Evolutionary conservation across 768 basidiomycete genomes (phyloP), one percentile per base, ranked within the genome.

Genomic region (Trametopsis cervina): DNA sequence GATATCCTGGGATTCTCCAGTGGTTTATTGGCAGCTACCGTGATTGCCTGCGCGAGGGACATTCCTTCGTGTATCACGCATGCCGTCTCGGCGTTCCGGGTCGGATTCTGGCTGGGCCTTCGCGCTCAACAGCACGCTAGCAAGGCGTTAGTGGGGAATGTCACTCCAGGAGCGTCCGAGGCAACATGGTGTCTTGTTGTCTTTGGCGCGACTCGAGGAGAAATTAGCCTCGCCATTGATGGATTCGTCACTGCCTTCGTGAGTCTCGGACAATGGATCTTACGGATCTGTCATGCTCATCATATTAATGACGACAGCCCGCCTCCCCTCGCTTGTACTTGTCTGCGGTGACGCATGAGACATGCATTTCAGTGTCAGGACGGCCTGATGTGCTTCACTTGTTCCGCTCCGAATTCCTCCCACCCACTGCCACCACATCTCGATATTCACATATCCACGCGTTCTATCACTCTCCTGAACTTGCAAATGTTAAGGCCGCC

Each of bases 101-200:
- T 50, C 20, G 51, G 42, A 4, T 55, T 58, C 44, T 58, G 51
- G 51, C 47, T 58, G 12, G 57, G 57, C 2, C 25, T 51, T n/a
- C 52, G 49, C 41, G 37, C 39, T 13, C 51, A 55, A 29, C 23
- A 39, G n/a, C 52, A 39, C 35, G 40, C 42, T 2, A 1, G 6
- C 13, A 10, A 25, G 10, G 44, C 33, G 13, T 17, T 42, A 9
- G 12, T 5, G 17, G 35, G 5, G 2, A 4, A 18, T 22, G 46
- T 24, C 7, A 2, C 3, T 11, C 11, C 12, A 2, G 25, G 10
- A 4, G 25, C 4, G 21, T n/a, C 24, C 15, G 22, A 5, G 12
- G 20, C 22, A 12, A 33, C 51, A 4, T 57, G 56, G 56, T 51
- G 49, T 26, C 43, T 57, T 11, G 53, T 57, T 5, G n/a, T 42